Conservation (phyloP, 2,329 filamentous ascomycete species). For the Exophiala oligosperma region DNA sequence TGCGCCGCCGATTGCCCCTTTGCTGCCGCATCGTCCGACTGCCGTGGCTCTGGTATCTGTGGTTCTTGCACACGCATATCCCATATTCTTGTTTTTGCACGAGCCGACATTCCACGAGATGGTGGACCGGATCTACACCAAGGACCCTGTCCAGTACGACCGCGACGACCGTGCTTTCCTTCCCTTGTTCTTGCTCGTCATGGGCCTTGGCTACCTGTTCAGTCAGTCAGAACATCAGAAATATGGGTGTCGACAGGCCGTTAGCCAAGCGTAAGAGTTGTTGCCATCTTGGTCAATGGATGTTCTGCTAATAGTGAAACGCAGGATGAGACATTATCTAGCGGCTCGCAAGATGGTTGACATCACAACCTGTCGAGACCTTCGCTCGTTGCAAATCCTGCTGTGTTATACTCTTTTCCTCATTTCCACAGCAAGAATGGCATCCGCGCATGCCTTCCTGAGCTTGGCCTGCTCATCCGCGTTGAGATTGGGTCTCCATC, state of each 20-base stretch:
- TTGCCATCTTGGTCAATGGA: neutral
- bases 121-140: constrained; percentile 21
- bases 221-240: constrained; percentile 16
- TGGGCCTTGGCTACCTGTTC: constrained; percentile 23
- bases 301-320: neutral
- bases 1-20: constrained; percentile 5
- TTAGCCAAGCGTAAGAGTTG: constrained; percentile 22
- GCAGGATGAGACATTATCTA: constrained; percentile 20
- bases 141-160: constrained; percentile 19
- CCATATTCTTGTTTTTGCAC: constrained; percentile 21
- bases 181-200: constrained; percentile 20
- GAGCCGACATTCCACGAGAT: constrained; percentile 18
- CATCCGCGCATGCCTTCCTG: constrained; percentile 18
- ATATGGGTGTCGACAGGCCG: constrained; percentile 15
- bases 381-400: constrained; percentile 19
- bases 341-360: constrained; percentile 21
- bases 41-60: constrained; percentile 14
- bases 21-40: constrained; percentile 17
- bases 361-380: constrained; percentile 14
- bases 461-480: constrained; percentile 16
- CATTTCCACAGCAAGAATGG: constrained; percentile 22
- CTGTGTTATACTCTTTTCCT: constrained; percentile 21
- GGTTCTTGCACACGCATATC: constrained; percentile 19
- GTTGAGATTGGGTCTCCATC: constrained; percentile 24
- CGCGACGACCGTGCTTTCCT: constrained; percentile 22